Conservation (phyloP, 148 eudicot genomes). For the Cornus kousa region DNA sequence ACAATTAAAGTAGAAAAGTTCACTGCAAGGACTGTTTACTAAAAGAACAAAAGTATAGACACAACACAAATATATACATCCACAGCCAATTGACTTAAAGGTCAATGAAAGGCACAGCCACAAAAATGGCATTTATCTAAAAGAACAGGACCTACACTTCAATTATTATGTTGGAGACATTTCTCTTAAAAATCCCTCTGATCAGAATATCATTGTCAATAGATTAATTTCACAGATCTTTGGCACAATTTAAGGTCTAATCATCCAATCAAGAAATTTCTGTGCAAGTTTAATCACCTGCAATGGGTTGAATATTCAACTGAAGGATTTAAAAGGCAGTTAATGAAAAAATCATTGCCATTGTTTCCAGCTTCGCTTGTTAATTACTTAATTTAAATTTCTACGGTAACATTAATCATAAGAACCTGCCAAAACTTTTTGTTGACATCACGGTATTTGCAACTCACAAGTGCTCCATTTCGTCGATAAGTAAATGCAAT, state of each 20-base stretch:
- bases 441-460: constrained; percentile 72
- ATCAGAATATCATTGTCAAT: neutral
- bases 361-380: neutral
- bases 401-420: constrained; percentile 1
- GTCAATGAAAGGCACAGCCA: neutral
- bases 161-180: neutral
- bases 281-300: neutral
- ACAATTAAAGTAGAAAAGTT: neutral
- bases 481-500: constrained; percentile 83
- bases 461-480: constrained; percentile 64
- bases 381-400: neutral
- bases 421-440: constrained; percentile 96
- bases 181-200: neutral
- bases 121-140: neutral
- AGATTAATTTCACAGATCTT: neutral
- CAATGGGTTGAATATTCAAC: neutral
- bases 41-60: constrained; percentile 11
- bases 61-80: constrained; percentile 6
- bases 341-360: neutral
- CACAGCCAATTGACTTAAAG: neutral
- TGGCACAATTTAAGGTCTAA: neutral
- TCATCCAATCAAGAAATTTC: neutral
- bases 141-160: neutral
- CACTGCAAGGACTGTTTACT: neutral
- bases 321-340: neutral